Conservation (phyloP, 306 rosid species). For the Medicago lupulina region DNA sequence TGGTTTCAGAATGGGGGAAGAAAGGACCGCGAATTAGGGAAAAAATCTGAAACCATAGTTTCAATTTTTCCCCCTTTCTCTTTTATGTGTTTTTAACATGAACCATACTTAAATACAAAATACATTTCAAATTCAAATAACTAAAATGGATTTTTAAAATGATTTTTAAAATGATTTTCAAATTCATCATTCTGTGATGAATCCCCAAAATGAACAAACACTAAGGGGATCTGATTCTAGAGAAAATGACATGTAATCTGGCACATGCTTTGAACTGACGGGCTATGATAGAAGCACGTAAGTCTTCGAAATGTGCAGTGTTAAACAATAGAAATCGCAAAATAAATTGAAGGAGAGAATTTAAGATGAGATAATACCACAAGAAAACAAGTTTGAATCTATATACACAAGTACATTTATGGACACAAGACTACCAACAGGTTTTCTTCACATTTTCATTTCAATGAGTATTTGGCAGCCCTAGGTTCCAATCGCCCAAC, state of each 20-base stretch:
- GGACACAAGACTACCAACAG: not conserved
- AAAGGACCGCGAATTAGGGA: no score
- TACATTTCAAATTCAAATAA: no score
- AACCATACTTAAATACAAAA: no score
- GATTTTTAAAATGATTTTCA: no score
- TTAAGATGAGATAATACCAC: not conserved
- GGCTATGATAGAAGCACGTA: constrained; percentile 46
- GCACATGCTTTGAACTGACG: constrained; percentile 83
- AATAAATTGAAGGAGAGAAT: not conserved
- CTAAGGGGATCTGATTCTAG: constrained; percentile 40
- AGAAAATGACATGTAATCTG: constrained; percentile 47
- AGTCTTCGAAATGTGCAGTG: constrained; percentile 82
- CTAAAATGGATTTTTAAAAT: no score
- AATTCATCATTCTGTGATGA: constrained; percentile 50
- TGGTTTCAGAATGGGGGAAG: no score
- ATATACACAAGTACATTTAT: not conserved
- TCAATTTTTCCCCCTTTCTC: no score
- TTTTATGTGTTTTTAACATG: no score
- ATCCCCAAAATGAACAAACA: constrained; percentile 40
- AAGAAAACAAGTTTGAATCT: not conserved
- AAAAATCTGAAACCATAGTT: no score
- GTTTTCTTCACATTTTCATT: not conserved
- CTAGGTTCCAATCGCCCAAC: not conserved
- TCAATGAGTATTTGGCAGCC: not conserved
- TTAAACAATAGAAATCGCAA: not conserved